Base-by-base conservation (phyloP, 2,329 filamentous ascomycete species). In the Blastomyces gilchristii region DNA sequence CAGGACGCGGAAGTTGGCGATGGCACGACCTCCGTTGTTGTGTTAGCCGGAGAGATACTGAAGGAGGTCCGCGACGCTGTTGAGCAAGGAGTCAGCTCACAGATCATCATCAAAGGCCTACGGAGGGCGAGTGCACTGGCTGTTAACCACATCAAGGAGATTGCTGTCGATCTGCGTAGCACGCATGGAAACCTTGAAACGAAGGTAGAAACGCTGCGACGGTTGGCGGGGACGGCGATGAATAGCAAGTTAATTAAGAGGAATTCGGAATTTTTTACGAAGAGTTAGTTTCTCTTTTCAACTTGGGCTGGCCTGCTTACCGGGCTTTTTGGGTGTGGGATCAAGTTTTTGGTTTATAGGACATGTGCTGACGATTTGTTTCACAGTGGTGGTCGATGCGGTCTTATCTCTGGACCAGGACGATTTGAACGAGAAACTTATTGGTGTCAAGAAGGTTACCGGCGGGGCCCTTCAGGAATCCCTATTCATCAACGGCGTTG, bases 1-100 rank as follows among this genome's bases (percentile, higher is more conserved):
- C 94, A 99, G 87, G 94, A 99, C 77, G 94, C 94, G 69, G 94
- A 99, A 82, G 94, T 99, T 64, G 94, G 94, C 71, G 94, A 99
- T 75, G 94, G 94, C 71, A 99, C 94, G 63, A 99, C 94, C 31
- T 97, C 92, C 2, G 94, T 99, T 28, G 94, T 99, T 57, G 93
- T 99, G 34, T 80, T 99, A 64, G 94, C 94, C n/a, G 94, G 94
- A 67, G 93, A 97, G 80, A 93, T 99, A 71, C 80, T 99, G 67
- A 97, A 97, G 80, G 94, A 99, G 81, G 83, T 96, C 75, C 95
- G 91, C 76, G 93, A 97, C 74, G 87, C 92, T 72, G 93, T 99
- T 64, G 94, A 99, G 80, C 90, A 96, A 77, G 94, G 94, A 64
- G 90, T 97, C 71, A 97, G 92, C 83, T 90, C 92, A 74, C 94